Conservation (phyloP, 177 flowering plant species). For the Telopea speciosissima region DNA sequence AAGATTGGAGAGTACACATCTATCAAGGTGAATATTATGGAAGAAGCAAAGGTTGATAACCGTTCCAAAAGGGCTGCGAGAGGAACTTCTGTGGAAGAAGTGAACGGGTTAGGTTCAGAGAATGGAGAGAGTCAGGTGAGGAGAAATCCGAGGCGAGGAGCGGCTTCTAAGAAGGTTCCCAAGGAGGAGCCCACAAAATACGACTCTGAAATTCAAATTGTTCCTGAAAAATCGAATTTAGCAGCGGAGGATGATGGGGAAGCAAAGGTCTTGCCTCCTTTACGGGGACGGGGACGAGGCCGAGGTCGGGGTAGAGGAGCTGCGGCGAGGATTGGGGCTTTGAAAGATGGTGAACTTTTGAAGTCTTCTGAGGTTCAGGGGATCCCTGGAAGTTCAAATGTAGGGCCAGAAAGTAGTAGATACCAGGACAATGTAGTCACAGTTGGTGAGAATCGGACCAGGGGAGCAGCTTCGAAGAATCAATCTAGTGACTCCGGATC, state of each 20-base stretch:
- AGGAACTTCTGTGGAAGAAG: not conserved
- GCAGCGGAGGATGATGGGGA: not conserved
- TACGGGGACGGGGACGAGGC: not conserved
- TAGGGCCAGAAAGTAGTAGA: conserved; percentile 8
- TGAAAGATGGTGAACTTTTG: not conserved
- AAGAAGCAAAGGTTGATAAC: not conserved
- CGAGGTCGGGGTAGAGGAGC: conserved; percentile 7
- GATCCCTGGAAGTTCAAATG: conserved; percentile 10
- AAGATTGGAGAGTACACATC: conserved; percentile 58
- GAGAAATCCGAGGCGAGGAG: conserved; percentile 36
- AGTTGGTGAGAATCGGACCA: conserved; percentile 1
- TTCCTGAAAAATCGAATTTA: not conserved
- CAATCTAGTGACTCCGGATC: not conserved
- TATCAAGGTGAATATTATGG: conserved; percentile 25
- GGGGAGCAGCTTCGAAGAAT: conserved; percentile 7
- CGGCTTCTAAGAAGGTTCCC: conserved; percentile 1
- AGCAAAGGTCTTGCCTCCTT: not conserved
- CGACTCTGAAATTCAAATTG: not conserved
- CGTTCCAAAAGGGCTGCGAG: not conserved
- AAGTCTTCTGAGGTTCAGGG: conserved; percentile 7
- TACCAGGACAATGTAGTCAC: conserved; percentile 3
- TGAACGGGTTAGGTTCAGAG: not conserved
- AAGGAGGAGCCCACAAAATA: not conserved
- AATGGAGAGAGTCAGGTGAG: conserved; percentile 12
- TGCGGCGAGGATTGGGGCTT: conserved; percentile 4